Conservation (phyloP, 495 filamentous ascomycete species). For the Aspergillus nanangensis region DNA sequence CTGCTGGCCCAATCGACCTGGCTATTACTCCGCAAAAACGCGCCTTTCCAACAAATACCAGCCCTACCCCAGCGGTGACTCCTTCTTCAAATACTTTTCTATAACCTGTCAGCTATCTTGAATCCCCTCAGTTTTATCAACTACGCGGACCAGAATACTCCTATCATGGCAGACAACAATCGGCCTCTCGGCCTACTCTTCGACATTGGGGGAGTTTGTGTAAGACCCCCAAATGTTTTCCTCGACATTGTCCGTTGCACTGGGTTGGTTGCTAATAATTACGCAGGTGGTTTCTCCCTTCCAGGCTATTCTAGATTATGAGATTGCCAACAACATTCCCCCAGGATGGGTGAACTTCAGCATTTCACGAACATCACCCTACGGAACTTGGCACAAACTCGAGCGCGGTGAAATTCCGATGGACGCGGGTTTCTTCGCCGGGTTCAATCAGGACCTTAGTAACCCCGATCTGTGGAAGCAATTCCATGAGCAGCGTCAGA, state of each 20-base stretch:
- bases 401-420: conserved; percentile 72
- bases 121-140: too few species aligned
- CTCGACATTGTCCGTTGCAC: too few species aligned
- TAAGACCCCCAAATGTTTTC: conserved; percentile 51
- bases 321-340: conserved; percentile 68
- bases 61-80: too few species aligned
- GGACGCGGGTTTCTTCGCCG: conserved; percentile 68
- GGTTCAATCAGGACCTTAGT: conserved; percentile 71
- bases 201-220: conserved; percentile 95
- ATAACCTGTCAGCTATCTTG: too few species aligned
- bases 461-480: conserved; percentile 60
- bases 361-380: conserved; percentile 72
- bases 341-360: conserved; percentile 86
- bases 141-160: too few species aligned
- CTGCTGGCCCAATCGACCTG: not conserved
- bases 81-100: too few species aligned
- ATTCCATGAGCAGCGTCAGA: conserved; percentile 43
- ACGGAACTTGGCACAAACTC: conserved; percentile 81
- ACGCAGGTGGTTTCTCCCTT: conserved; percentile 83
- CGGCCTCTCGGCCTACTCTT: conserved; percentile 80
- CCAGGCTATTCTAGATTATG: conserved; percentile 88
- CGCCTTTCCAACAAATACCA: not conserved
- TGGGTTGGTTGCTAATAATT: conserved; percentile 5
- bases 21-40: conserved; percentile 12
- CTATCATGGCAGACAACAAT: conserved; percentile 33